Percentiles rank a stretch among this genome's conserved stretches.
phyloP scores from a whole-genome alignment of 2,329 filamentous ascomycete species.

The Exophiala sp. region DNA sequence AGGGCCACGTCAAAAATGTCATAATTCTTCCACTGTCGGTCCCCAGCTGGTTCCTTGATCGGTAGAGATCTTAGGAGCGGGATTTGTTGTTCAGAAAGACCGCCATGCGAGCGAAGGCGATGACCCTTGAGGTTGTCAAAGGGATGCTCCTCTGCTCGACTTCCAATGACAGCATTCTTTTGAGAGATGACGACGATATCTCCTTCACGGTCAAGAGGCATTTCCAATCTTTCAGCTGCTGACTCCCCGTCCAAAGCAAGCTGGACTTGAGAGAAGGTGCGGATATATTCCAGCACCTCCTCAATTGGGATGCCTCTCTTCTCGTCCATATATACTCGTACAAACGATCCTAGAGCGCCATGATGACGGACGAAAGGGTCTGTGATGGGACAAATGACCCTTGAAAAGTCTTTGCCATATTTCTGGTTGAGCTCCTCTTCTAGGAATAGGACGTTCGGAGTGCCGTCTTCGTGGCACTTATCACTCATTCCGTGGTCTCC shows the following conservation, averaged over 20 bases:
- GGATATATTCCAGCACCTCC: slow-evolving; percentile 32
- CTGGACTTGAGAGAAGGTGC: slow-evolving; percentile 35
- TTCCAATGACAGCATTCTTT: slow-evolving; percentile 39
- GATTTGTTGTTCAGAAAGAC: slow-evolving; percentile 39
- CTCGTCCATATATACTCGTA: slow-evolving; percentile 37
- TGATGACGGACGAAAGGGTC: slow-evolving; percentile 46
- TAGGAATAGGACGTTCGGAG: slow-evolving; percentile 40
- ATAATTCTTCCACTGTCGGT: slow-evolving; percentile 37
- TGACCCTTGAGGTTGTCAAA: slow-evolving; percentile 34
- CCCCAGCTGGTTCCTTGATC: slow-evolving; percentile 6
- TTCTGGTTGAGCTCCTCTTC: slow-evolving; percentile 37
- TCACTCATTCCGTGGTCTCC: slow-evolving; percentile 46
- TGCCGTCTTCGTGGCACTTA: slow-evolving; percentile 36
- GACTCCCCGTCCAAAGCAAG: slow-evolving; percentile 32
- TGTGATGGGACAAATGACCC: slow-evolving; percentile 45
- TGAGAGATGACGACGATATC: slow-evolving; percentile 41
- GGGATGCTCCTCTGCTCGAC: slow-evolving; percentile 36
- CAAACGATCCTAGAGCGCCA: slow-evolving; percentile 43
- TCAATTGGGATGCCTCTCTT: slow-evolving; percentile 27
- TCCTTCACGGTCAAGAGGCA: slow-evolving; percentile 41
- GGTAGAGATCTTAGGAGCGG: slow-evolving; percentile 37
- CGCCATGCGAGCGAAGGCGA: slow-evolving; percentile 41
- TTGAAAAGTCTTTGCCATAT: slow-evolving; percentile 32
- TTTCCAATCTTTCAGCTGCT: slow-evolving; percentile 36
- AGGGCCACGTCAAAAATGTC: slow-evolving; percentile 40